Base-by-base conservation (phyloP, 1,139 yeast genomes). In the Pichia sp. region DNA sequence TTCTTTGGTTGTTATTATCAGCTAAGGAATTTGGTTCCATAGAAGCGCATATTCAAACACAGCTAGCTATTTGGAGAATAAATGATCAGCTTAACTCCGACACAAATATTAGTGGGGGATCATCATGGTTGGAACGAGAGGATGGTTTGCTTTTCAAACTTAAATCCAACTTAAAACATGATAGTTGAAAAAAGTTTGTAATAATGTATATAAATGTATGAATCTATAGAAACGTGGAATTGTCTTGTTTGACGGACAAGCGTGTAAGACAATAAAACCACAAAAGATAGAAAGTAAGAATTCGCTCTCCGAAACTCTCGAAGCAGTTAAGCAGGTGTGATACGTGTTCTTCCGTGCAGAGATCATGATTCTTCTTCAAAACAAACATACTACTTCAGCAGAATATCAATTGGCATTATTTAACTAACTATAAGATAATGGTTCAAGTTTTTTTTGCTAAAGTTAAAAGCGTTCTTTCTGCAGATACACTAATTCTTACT, bases 1-100 rank as follows among this genome's bases (percentile, higher is more conserved):
- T 87, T 1, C 68, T 89, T 26, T 89, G 96, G 89, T 72, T 75
- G 52, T 61, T 88, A 16, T 61, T 89, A 21, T 80, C 96, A 0
- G 82, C 89, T 5, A 76, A 76, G 43, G 86, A 43, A 25, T 15
- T 37, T 6, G 65, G 66, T 38, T 55, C 59, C 3, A 41, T 31
- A 6, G 39, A 48, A 8, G 53, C 50, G 14, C 55, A 58, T 1
- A 31, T 48, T 2, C 61, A 59, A 37, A 49, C 51, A 3, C 44
- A 41, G 15, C 21, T 57, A 1, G 29, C 56, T 16, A 33, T 57
- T 3, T 48, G 53, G 45, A 38, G 49, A 25, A 48, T 57, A 6
- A 55, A 56, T 22, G 37, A 43, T 3, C 50, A 49, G 18, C 35
- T 56, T 8, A 31, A 22, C 5, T 10, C 20, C 3, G 28, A 37